phyloP scores from a whole-genome alignment of 352 stramenopile genomes.

The Blastocystis sp. region DNA sequence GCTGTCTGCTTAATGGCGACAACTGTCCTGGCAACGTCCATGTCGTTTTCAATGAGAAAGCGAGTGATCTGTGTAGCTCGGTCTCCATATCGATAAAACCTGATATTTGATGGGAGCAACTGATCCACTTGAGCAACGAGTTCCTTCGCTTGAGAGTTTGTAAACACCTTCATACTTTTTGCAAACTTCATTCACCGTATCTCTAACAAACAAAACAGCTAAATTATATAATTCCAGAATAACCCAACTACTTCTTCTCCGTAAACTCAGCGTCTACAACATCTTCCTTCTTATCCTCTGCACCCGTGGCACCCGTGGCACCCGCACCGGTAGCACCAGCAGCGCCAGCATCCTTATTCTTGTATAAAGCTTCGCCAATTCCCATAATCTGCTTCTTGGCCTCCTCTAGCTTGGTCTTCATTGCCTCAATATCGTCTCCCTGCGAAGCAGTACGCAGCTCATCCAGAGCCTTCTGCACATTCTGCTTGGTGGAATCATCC shows the following conservation, averaged over 20 bases:
- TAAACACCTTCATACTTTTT: neutral
- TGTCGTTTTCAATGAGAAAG: conserved; percentile 58
- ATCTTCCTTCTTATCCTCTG: conserved; percentile 75
- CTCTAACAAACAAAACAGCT: conserved; percentile 46
- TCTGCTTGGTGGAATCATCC: conserved; percentile 79
- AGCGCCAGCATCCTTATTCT: conserved; percentile 70
- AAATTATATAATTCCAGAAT: conserved; percentile 31
- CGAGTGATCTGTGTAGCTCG: conserved; percentile 51
- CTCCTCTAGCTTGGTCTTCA: conserved; percentile 84
- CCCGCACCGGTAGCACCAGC: conserved; percentile 63
- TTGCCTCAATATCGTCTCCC: conserved; percentile 77
- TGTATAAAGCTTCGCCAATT: conserved; percentile 94
- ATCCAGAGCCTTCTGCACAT: conserved; percentile 83
- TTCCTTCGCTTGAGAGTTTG: neutral
- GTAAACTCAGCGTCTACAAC: conserved; percentile 92
- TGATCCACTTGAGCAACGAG: conserved; percentile 22
- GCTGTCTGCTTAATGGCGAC: conserved; percentile 51
- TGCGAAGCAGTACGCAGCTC: conserved; percentile 78
- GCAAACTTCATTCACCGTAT: neutral
- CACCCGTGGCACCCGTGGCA: conserved; percentile 63
- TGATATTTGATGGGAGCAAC: neutral
- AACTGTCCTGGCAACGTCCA: conserved; percentile 54
- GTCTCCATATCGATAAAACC: conserved; percentile 53
- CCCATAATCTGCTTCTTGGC: conserved; percentile 87
- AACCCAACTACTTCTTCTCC: conserved; percentile 78